These are phyloP conservation scores for Lecanicillium sp. DNA, from an alignment of 2,329 filamentous ascomycete species.

Conservation along the genomic window DNA sequence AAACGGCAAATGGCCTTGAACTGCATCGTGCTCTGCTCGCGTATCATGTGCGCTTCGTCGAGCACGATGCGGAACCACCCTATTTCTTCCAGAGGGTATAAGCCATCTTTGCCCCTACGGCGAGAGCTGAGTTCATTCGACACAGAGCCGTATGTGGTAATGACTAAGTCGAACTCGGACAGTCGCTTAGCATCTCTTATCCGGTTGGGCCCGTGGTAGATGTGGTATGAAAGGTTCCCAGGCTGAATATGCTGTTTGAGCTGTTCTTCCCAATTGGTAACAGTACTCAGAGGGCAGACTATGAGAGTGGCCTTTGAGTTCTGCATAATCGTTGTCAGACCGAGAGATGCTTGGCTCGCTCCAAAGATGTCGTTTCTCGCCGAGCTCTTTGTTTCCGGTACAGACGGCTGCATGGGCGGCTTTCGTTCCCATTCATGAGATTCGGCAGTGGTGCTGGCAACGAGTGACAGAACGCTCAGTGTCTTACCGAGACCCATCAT, in stretches of 20 bases:
- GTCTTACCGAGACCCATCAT: constrained; percentile 90
- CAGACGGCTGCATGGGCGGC: constrained; percentile 40
- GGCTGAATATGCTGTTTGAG: constrained; percentile 71
- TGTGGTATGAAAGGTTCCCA: constrained; percentile 59
- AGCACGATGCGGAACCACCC: constrained; percentile 92
- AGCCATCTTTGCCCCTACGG: constrained; percentile 48
- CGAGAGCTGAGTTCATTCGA: constrained; percentile 67
- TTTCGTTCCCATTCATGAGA: constrained; percentile 53
- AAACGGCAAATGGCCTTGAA: constrained; percentile 79
- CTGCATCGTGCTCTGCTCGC: constrained; percentile 71
- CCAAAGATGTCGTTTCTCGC: constrained; percentile 20
- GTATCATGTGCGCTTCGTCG: constrained; percentile 92
- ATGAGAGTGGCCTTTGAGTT: constrained; percentile 79
- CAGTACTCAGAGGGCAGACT: constrained; percentile 81
- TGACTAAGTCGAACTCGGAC: constrained; percentile 69
- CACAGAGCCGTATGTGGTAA: constrained; percentile 88
- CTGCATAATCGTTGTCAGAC: constrained; percentile 42
- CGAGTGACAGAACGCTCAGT: constrained; percentile 73
- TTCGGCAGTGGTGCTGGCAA: constrained; percentile 56
- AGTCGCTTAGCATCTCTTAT: constrained; percentile 61
- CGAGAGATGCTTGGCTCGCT: constrained; percentile 31
- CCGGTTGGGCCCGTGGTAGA: constrained; percentile 79
- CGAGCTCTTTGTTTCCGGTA: constrained; percentile 29
- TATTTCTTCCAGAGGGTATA: constrained; percentile 63
- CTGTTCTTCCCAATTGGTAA: constrained; percentile 92